phyloP scores from a whole-genome alignment of 2,329 filamentous ascomycete genomes.

The Aphanoascus verrucosus region DNA sequence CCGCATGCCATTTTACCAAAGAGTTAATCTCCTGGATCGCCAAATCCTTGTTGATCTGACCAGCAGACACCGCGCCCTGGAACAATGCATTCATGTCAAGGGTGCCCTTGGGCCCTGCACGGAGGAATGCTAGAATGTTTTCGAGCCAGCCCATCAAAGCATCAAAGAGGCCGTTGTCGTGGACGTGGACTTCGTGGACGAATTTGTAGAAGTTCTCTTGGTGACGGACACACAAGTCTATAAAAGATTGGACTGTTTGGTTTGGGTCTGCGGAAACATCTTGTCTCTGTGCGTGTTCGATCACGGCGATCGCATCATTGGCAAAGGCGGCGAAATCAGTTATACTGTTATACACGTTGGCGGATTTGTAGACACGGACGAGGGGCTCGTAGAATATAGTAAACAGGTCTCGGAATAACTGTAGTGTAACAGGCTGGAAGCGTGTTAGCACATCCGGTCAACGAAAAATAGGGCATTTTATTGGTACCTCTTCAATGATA shows the following conservation, averaged over 20 bases:
- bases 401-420: conserved; percentile 89
- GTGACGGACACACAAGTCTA: conserved; percentile 88
- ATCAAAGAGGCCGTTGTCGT: conserved; percentile 93
- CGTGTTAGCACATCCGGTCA: conserved; percentile 12
- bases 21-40: conserved; percentile 71
- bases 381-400: conserved; percentile 98
- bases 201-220: conserved; percentile 99
- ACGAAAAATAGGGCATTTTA: background rate
- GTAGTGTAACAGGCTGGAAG: conserved; percentile 68
- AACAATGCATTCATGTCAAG: conserved; percentile 93
- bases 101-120: conserved; percentile 72
- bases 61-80: conserved; percentile 60
- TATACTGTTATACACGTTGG: conserved; percentile 94
- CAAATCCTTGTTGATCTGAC: conserved; percentile 57
- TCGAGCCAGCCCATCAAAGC: conserved; percentile 97
- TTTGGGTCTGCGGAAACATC: conserved; percentile 94
- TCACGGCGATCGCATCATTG: conserved; percentile 80
- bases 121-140: conserved; percentile 83
- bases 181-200: conserved; percentile 91
- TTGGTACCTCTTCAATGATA: conserved; percentile 69
- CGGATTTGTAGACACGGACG: conserved; percentile 94
- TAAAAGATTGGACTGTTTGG: conserved; percentile 95
- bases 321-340: conserved; percentile 91
- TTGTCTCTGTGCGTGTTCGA: conserved; percentile 55
- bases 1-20: conserved; percentile 87